Evolutionary conservation across 257 asterid species (phyloP).

Genomic region (Plantago elongata): DNA sequence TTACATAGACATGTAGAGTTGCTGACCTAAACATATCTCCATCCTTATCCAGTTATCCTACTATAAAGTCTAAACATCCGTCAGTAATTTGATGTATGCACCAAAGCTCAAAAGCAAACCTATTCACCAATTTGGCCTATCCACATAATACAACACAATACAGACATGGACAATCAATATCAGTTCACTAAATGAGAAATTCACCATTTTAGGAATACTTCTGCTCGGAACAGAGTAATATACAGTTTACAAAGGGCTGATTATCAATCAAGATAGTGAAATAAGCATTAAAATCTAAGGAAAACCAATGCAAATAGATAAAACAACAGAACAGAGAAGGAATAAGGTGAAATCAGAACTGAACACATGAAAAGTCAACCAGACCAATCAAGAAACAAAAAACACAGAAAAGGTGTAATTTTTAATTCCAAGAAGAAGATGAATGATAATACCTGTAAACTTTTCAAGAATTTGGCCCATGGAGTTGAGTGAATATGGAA

Average conservation of each 20-base stretch:
- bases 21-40: no score
- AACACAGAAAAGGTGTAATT: background rate
- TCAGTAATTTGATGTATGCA: background rate
- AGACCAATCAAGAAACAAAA: slow-evolving; percentile 1
- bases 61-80: no score
- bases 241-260: background rate
- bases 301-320: background rate
- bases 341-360: background rate
- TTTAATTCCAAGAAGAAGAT: background rate
- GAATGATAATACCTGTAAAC: slow-evolving; percentile 42
- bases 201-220: no score
- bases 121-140: no score
- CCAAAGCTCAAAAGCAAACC: background rate
- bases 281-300: background rate
- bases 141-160: no score
- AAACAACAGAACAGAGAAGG: background rate
- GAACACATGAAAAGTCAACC: background rate
- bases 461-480: slow-evolving; percentile 86
- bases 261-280: background rate
- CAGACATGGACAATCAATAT: no score
- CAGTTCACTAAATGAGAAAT: no score
- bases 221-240: no score
- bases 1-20: background rate
- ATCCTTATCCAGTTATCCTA: no score
- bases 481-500: slow-evolving; percentile 23